Base-by-base conservation (phyloP, 345 rosid genomes). In the Orychophragmus violaceus region DNA sequence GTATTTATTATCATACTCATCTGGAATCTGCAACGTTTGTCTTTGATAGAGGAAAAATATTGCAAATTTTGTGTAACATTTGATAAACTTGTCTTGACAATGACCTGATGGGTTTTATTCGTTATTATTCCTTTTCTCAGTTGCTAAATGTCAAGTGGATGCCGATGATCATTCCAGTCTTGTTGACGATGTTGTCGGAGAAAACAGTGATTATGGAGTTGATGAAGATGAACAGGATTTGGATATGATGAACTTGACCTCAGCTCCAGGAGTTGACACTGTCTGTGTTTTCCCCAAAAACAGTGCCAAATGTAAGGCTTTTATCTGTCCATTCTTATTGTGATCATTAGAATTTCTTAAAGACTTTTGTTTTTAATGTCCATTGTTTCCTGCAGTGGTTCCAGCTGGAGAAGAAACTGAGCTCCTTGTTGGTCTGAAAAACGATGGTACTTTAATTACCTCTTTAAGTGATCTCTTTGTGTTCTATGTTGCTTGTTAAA, bases 391-490 rank as follows among this genome's bases (percentile, higher is more conserved):
- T 59, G 78, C 86, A 95, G 99, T 84, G 79, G 85, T 95, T 63
- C 69, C 82, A 22, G 91, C 97, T 54, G 99, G 98, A 61, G 94
- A 89, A 79, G 96, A 89, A 72, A 74, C 90, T 56, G 96, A 89
- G 75, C 76, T 95, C 30, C 87, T 91, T 42, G 96, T 85, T 72
- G 98, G 88, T 62, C 27, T 95, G 53, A 92, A 86, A 76, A 91
- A 95, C 56, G 90, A 83, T 73, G 99, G 99, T 95, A 87, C 41
- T 41, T 61, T 17, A 50, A 22, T 49, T n/a, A 5, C 29, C n/a
- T 60, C 35, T 37, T 2, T 57, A 33, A 41, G 9, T 14, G 0
- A 10, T 74, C 63, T 19, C 41, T 67, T 45, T 50, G 2, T 21
- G n/a, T 66, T 52, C 33, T 33, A 11, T 42, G 8, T 51, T 44